A percentile compares a stretch with the other conserved stretches of the same genome.
These are phyloP conservation scores for Suhomyces emberorum DNA, from an alignment of 805 yeast genomes.

Conservation along the genomic window DNA sequence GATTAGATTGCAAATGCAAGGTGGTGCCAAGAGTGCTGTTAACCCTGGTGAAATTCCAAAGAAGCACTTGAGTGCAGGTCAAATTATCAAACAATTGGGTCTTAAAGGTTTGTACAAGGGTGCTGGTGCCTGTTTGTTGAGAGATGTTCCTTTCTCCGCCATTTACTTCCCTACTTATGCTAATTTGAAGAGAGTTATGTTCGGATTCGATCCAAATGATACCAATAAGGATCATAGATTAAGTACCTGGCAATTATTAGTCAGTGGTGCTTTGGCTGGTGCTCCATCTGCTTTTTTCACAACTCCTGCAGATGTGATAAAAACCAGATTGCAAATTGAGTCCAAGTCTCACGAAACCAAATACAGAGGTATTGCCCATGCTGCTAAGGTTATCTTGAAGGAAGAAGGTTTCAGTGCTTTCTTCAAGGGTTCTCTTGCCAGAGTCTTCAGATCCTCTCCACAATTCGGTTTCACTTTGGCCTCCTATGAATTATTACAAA, in stretches of 20 bases:
- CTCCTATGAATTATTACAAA: conserved; percentile 90
- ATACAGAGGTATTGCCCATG: conserved; percentile 75
- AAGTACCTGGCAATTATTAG: conserved; percentile 77
- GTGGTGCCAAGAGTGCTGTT: conserved; percentile 48
- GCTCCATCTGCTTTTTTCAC: conserved; percentile 97
- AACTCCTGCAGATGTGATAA: conserved; percentile 95
- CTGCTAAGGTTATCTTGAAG: conserved; percentile 64
- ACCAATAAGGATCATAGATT: conserved; percentile 57
- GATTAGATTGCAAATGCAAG: conserved; percentile 91
- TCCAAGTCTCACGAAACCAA: conserved; percentile 71
- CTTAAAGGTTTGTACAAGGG: conserved; percentile 87
- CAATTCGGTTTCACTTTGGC: conserved; percentile 98
- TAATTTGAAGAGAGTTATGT: conserved; percentile 77
- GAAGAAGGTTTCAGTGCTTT: conserved; percentile 87
- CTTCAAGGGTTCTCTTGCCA: conserved; percentile 95
- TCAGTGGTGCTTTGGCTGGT: conserved; percentile 93
- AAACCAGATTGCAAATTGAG: conserved; percentile 89
- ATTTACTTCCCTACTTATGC: conserved; percentile 97
- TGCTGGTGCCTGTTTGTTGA: conserved; percentile 80
- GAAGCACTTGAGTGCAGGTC: conserved; percentile 53
- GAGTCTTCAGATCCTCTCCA: conserved; percentile 93
- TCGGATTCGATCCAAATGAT: conserved; percentile 75
- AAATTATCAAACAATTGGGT: conserved; percentile 77
- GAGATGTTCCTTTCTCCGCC: conserved; percentile 96
- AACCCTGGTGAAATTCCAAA: conserved; percentile 40